Evolutionary conservation across 2,329 filamentous ascomycete genomes (phyloP).

Genomic region (Hymenoscyphus salicellus): DNA sequence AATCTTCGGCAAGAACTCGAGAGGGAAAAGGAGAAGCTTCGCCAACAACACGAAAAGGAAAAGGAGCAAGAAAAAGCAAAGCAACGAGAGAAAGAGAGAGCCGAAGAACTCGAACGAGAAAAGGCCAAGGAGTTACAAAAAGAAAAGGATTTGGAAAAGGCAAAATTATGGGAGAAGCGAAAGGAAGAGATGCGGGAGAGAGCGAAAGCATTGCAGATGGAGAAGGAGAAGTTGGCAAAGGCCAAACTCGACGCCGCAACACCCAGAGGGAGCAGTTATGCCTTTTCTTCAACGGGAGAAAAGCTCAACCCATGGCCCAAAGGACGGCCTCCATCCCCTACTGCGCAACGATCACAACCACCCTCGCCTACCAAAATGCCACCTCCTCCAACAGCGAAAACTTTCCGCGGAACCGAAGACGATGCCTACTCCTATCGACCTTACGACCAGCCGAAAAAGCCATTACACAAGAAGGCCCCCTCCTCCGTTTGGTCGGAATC

Average conservation of each 20-base stretch:
- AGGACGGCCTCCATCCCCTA: conserved; percentile 49
- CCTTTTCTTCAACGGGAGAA: conserved; percentile 64
- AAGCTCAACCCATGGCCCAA: conserved; percentile 68
- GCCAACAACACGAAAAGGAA: conserved; percentile 36
- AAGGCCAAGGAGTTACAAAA: conserved; percentile 25
- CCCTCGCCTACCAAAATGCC: conserved; percentile 42
- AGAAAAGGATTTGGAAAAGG: conserved; percentile 35
- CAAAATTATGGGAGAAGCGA: conserved; percentile 22
- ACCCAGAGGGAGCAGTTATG: conserved; percentile 47
- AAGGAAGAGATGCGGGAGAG: conserved; percentile 25
- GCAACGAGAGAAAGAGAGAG: conserved; percentile 33
- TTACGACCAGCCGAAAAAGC: conserved; percentile 66
- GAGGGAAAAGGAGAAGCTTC: conserved; percentile 47
- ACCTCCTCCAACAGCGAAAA: conserved; percentile 52
- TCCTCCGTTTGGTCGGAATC: conserved; percentile 77
- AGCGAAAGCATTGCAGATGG: conserved; percentile 23
- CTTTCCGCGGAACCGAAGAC: conserved; percentile 60
- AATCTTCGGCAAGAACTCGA: conserved; percentile 29
- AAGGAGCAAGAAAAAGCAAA: conserved; percentile 28
- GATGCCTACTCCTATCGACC: conserved; percentile 69
- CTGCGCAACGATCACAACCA: conserved; percentile 34
- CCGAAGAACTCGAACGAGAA: conserved; percentile 31
- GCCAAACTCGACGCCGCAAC: conserved; percentile 29
- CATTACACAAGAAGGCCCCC: conserved; percentile 57
- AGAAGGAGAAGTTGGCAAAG: conserved; percentile 17